Conservation (phyloP, 202 grass and related monocot genomes). For the Setaria viridis region DNA sequence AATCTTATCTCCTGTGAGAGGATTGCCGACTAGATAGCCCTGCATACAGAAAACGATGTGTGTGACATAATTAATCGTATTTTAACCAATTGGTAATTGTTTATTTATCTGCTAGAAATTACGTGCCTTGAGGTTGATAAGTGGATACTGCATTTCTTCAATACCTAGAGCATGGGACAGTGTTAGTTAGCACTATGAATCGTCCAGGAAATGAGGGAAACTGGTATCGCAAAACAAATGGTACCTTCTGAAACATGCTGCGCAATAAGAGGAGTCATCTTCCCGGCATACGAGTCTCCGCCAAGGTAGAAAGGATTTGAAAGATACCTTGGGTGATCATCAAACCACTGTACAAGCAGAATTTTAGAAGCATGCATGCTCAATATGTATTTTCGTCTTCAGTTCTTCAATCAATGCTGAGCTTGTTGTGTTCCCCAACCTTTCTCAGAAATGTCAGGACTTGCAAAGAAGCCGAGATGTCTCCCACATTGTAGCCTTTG, state of each 20-base stretch:
- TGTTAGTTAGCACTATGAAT: background rate
- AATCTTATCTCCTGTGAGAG: constrained; percentile 27
- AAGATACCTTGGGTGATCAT: constrained; percentile 47
- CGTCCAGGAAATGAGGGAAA: background rate
- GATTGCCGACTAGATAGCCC: constrained; percentile 69
- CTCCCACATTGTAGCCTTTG: constrained; percentile 50
- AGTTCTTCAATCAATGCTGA: background rate
- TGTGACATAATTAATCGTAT: background rate
- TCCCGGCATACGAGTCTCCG: constrained; percentile 67
- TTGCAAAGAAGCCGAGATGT: constrained; percentile 49
- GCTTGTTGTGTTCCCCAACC: constrained; percentile 13
- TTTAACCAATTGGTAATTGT: background rate
- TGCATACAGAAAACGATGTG: background rate
- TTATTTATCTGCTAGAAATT: background rate
- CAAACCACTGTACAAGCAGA: constrained; percentile 52
- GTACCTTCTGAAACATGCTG: constrained; percentile 50
- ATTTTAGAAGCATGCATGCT: background rate
- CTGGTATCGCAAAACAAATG: background rate
- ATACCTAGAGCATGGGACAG: constrained; percentile 39
- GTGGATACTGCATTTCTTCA: constrained; percentile 23
- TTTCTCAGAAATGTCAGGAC: constrained; percentile 52
- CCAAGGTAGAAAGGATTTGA: constrained; percentile 63
- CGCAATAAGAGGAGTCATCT: constrained; percentile 47
- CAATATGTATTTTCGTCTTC: background rate
- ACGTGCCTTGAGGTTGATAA: constrained; percentile 64